phyloP scores from a whole-genome alignment of 441 rosid genomes.

The Bruguiera hainesii region DNA sequence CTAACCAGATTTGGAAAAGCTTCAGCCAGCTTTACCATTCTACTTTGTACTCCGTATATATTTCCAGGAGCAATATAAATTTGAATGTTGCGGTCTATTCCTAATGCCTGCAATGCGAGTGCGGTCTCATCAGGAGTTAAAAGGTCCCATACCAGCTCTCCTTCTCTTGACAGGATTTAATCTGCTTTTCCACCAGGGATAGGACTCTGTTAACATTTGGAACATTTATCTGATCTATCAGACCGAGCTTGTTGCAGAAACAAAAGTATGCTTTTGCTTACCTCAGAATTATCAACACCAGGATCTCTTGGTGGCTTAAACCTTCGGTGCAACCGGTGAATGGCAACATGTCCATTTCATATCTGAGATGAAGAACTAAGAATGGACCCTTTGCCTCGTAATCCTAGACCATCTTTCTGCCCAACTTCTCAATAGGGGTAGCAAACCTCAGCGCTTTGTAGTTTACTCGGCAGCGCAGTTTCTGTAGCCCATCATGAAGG shows the following conservation, averaged over 20 bases:
- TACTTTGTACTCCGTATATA: neutral
- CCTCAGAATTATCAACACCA: neutral
- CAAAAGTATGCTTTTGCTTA: neutral
- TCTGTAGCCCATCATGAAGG: neutral
- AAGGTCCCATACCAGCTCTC: neutral
- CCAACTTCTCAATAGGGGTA: neutral
- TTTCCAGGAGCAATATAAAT: slow-evolving; percentile 3
- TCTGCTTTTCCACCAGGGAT: slow-evolving; percentile 4
- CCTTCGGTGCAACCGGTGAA: slow-evolving; percentile 1
- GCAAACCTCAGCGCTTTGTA: neutral
- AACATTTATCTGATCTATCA: neutral
- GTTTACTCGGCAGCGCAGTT: slow-evolving; percentile 5
- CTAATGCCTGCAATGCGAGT: neutral
- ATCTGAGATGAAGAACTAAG: slow-evolving; percentile 6
- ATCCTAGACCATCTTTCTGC: slow-evolving; percentile 2
- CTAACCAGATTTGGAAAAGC: slow-evolving; percentile 43
- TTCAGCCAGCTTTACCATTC: neutral
- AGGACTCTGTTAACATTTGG: neutral
- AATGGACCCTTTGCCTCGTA: slow-evolving; percentile 6
- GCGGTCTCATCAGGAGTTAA: neutral
- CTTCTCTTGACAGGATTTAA: neutral
- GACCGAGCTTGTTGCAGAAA: neutral
- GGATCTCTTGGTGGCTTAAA: neutral
- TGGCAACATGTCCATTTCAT: slow-evolving; percentile 6
- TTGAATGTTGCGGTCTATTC: neutral